Evolutionary conservation across 176 grass and related monocot species (phyloP).

Genomic region (Secale cereale): DNA sequence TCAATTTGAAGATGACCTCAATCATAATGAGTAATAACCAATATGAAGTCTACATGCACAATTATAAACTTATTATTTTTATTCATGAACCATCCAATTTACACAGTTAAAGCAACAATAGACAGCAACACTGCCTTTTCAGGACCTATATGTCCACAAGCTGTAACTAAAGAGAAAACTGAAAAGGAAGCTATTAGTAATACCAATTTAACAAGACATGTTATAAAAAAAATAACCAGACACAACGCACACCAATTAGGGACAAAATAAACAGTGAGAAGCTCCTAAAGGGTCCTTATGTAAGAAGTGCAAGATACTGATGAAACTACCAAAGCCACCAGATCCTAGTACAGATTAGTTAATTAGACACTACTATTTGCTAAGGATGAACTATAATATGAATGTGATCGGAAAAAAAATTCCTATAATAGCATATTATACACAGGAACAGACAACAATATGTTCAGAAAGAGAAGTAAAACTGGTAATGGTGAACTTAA

Average conservation of each 20-base stretch:
- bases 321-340: neutral
- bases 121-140: neutral
- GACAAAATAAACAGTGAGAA: neutral
- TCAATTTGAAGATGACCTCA: constrained; percentile 10
- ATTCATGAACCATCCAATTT: neutral
- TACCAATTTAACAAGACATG: neutral
- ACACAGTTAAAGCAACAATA: constrained; percentile 9
- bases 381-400: neutral
- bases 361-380: neutral
- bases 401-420: neutral
- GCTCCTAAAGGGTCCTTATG: neutral
- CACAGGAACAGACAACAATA: neutral
- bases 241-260: neutral
- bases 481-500: neutral
- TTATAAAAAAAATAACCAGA: neutral
- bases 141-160: neutral
- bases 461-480: neutral
- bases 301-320: neutral
- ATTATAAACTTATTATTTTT: neutral
- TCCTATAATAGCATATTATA: constrained; percentile 4
- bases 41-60: neutral
- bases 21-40: neutral
- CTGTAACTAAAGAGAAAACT: neutral
- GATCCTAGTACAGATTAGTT: neutral
- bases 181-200: neutral